phyloP scores from a whole-genome alignment of 495 filamentous ascomycete genomes.

The Aspergillus kassunensis region DNA sequence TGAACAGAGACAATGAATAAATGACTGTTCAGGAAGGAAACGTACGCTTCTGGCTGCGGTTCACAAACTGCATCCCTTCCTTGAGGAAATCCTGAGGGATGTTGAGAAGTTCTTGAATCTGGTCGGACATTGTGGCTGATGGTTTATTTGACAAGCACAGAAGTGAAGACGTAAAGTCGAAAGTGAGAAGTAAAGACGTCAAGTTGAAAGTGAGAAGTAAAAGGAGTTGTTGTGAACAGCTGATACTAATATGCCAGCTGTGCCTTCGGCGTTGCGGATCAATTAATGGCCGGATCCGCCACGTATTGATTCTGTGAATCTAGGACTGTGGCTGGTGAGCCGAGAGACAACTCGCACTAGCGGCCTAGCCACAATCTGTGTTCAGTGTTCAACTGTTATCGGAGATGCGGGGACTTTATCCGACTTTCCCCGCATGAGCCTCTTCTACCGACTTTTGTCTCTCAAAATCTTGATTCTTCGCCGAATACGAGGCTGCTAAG shows the following conservation, averaged over 20 bases:
- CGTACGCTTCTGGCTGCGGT: slow-evolving; percentile 69
- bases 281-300: not conserved
- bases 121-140: slow-evolving; percentile 57
- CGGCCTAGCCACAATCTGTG: too few relatives aligned
- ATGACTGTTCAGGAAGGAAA: not conserved
- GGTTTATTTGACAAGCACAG: not conserved
- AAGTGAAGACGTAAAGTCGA: not conserved
- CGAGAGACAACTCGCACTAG: too few relatives aligned
- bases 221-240: not conserved
- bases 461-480: not conserved
- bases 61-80: slow-evolving; percentile 74
- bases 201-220: too few relatives aligned
- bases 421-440: not conserved
- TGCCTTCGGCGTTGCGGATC: slow-evolving; percentile 12
- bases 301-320: not conserved
- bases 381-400: not conserved
- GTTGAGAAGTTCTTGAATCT: slow-evolving; percentile 68
- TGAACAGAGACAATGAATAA: not conserved
- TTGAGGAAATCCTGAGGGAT: slow-evolving; percentile 72
- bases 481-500: not conserved
- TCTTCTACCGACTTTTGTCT: not conserved
- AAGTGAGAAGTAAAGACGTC: not conserved
- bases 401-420: slow-evolving; percentile 3
- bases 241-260: slow-evolving; percentile 14
- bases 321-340: slow-evolving; percentile 1